Conservation (phyloP, 2,329 filamentous ascomycete species). For the Pseudogymnoascus sp. region DNA sequence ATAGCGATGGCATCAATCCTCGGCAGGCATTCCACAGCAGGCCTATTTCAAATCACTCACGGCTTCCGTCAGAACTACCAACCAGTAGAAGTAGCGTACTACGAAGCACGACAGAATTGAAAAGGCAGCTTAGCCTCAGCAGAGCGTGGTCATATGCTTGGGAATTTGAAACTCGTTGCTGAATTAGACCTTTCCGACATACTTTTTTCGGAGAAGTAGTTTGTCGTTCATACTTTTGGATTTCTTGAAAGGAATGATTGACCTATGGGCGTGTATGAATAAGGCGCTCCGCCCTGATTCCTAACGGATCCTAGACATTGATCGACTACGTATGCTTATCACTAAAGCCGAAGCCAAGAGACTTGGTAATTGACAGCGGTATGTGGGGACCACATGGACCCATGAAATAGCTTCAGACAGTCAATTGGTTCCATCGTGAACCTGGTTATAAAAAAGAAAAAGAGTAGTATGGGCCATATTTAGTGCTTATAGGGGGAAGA, state of each 20-base stretch:
- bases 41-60: too few species aligned
- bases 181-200: not conserved
- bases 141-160: not conserved
- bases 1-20: not conserved
- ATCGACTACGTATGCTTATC: not conserved
- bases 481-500: too few species aligned
- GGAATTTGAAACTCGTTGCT: not conserved
- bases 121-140: not conserved
- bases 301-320: not conserved
- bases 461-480: not conserved
- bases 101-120: too few species aligned
- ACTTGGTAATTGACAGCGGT: not conserved
- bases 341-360: not conserved
- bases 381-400: not conserved
- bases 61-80: not conserved
- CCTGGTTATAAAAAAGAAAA: not conserved
- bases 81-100: not conserved
- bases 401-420: not conserved
- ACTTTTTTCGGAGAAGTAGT: not conserved
- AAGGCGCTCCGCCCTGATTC: not conserved
- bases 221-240: not conserved
- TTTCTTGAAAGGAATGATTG: not conserved
- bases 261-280: not conserved
- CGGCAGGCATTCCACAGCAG: too few species aligned
- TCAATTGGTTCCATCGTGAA: not conserved